Base-by-base conservation (phyloP, 768 basidiomycete genomes). In the Pleurotus eryngii region DNA sequence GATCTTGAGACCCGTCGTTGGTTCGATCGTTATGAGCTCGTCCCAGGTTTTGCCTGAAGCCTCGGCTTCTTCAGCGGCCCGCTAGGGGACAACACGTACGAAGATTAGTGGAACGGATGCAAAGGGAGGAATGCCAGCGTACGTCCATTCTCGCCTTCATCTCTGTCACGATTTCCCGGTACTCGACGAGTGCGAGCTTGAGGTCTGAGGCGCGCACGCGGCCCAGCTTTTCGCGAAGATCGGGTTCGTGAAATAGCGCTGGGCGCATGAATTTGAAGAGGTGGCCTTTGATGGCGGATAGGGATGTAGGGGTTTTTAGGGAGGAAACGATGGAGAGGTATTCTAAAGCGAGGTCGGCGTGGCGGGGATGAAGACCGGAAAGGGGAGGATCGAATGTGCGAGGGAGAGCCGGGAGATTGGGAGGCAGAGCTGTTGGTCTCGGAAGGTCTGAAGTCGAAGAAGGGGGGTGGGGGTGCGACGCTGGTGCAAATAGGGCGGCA, bases 221-320 rank as follows among this genome's bases (percentile, higher is more conserved):
- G 5, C 91, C 90, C 17, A 98, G 72, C 65, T 74, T 74, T 57
- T 91, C 85, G 42, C 96, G 76, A 58, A 97, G 68, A 66, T 95
- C 93, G 2, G 71, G 76, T 62, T 92, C 84, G 49, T 75, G 68
- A 18, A 65, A 72, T 30, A 98, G 74, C 0, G 86, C 89, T 0
- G 92, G 92, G 0, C 88, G 85, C 73, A 97, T 81, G 35, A 99
- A 70, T 71, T 97, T 92, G 82, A 97, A 99, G 35, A 99, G 68
- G 66, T 99, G 96, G 0, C 92, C 88, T 66, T 96, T 96, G 62
- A 98, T 81, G 0, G 90, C 92, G 61, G 89, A 87, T 14, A 79
- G 65, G 3, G 80, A 65, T 14, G 95, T 95, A 5, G 77, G 75
- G 11, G 93, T 95, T 68, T 84, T 81, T 26, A 90, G 81, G 0